Evolutionary conservation across 495 filamentous ascomycete species (phyloP), one percentile per base, ranked within the genome.

Genomic region (Evansstolkia leycettana): DNA sequence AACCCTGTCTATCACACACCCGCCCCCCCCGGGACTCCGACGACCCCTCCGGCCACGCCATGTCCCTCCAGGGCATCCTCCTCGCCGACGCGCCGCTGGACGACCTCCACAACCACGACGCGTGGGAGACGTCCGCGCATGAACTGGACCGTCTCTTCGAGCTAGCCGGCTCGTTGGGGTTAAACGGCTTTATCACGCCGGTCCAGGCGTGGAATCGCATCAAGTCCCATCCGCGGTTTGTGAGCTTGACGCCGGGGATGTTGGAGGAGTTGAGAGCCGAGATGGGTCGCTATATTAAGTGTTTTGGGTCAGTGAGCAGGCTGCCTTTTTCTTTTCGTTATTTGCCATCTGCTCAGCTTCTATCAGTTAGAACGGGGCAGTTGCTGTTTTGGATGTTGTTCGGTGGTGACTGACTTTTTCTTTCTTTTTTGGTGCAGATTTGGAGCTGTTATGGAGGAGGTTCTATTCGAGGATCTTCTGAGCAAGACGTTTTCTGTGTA

Each of bases 201-300:
- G 42, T 48, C 7, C 46, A 48, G 18, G 40, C 38, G 12, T 48
- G 46, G 46, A 46, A 46, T 34, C 25, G 38, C 3, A 42, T 48
- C 3, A 37, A 25, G 10, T 11, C 24, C 12, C 41, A 36, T 15
- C 13, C 20, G 4, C 31, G 31, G 4, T 17, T 44, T 13, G 1
- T 7, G 1, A 17, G 30, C 9, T 16, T 47, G 3, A 28, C 33
- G 16, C 27, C 26, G n/a, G 26, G 16, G 2, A 34, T 19, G 2
- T 17, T 48, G 39, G 31, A 34, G 9, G 25, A 1, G 9, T 39
- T 48, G 29, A 34, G 33, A 17, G 9, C 17, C 27, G 17, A 38
- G 10, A 45, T 48, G 39, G 19, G 31, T 25, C 29, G 32, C 4
- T 27, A 48, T 28, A 39, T 48, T 10, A 42, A 42, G 20, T 48